A percentile compares a stretch with the other conserved stretches of the same genome.
Conservation (phyloP, 2,329 filamentous ascomycete species). For the Apiospora rasikravindrae region DNA sequence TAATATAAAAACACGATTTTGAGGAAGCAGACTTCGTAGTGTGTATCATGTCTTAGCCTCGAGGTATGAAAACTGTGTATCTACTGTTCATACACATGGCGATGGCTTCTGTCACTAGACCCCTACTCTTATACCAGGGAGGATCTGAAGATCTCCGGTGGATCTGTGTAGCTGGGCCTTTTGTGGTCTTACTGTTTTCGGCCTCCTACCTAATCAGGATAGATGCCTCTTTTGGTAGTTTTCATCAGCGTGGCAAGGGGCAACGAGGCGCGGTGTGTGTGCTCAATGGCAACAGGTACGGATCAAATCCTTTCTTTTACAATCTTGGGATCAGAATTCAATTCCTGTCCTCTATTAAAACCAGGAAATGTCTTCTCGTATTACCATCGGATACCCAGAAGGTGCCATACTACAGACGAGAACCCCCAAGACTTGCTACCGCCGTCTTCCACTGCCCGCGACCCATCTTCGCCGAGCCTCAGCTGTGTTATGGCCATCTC, state of each 20-base stretch:
- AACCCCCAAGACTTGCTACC: too few relatives aligned
- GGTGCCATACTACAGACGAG: too few relatives aligned
- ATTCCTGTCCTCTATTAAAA: not conserved
- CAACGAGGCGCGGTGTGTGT: not conserved
- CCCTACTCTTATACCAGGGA: not conserved
- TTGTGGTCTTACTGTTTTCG: not conserved
- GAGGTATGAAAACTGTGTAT: not conserved
- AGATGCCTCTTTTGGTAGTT: not conserved
- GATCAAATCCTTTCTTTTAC: not conserved
- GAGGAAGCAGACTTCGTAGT: not conserved
- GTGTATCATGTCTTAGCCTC: not conserved
- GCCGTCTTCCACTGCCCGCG: not conserved
- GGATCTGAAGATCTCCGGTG: too few relatives aligned
- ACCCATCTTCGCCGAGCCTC: too few relatives aligned
- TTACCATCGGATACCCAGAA: not conserved
- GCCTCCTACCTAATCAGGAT: not conserved
- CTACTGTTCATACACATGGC: not conserved
- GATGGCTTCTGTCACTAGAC: not conserved
- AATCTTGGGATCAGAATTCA: not conserved
- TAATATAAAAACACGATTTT: not conserved
- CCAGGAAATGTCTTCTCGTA: too few relatives aligned
- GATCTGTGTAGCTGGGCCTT: not conserved
- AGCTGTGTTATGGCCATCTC: not conserved
- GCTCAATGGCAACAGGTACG: not conserved
- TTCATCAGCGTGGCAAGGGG: not conserved